Evolutionary conservation across 2,329 filamentous ascomycete species (phyloP).

Genomic region (Trichocomaceae sp.): DNA sequence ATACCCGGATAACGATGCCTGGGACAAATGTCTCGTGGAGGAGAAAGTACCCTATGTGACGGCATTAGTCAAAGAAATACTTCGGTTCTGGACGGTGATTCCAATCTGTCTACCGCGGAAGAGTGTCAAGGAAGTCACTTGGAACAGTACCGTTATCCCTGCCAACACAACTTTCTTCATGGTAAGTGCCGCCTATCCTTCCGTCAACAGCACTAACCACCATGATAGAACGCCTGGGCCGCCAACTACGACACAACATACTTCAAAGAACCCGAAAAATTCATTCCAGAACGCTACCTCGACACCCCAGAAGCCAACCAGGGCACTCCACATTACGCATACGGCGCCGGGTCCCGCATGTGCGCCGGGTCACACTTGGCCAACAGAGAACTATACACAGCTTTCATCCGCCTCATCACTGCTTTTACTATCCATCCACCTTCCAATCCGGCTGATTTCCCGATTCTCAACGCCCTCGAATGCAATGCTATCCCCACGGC

Average conservation of each 20-base stretch:
- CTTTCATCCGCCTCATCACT: conserved; percentile 53
- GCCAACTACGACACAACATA: conserved; percentile 65
- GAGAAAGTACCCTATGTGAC: conserved; percentile 73
- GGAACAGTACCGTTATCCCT: conserved; percentile 61
- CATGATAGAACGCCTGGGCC: conserved; percentile 59
- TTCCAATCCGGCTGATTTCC: conserved; percentile 41
- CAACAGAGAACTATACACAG: conserved; percentile 57
- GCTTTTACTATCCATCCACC: conserved; percentile 52
- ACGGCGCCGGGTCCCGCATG: conserved; percentile 58
- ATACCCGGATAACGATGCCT: conserved; percentile 69
- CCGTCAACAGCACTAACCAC: background rate
- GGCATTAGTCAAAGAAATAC: conserved; percentile 69
- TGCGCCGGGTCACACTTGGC: conserved; percentile 58
- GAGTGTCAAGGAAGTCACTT: conserved; percentile 65
- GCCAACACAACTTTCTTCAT: conserved; percentile 75
- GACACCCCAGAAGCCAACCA: conserved; percentile 40
- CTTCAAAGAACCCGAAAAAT: conserved; percentile 57
- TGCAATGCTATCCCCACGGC: conserved; percentile 53
- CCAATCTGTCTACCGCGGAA: conserved; percentile 69
- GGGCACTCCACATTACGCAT: conserved; percentile 57
- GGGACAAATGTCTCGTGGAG: conserved; percentile 64
- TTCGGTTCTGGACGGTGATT: conserved; percentile 74
- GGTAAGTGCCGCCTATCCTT: conserved; percentile 34
- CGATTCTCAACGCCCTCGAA: conserved; percentile 52
- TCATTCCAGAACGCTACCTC: conserved; percentile 66